A percentile compares a stretch with the other conserved stretches of the same genome.
Evolutionary conservation across 1,139 yeast species (phyloP).

Genomic region (Geotrichum candidum): DNA sequence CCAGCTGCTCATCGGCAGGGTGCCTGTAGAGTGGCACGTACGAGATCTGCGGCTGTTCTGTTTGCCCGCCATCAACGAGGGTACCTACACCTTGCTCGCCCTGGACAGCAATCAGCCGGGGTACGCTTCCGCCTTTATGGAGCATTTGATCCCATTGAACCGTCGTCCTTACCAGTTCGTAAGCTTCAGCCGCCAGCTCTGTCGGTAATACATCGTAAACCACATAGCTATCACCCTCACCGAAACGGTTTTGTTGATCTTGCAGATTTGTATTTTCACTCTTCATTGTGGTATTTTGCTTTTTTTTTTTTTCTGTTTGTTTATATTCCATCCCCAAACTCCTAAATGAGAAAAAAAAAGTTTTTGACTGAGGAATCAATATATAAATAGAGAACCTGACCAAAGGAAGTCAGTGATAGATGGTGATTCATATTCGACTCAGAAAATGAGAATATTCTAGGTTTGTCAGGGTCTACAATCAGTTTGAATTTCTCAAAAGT

Average conservation of each 20-base stretch:
- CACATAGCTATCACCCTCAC: slow-evolving; percentile 15
- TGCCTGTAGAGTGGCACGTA: slow-evolving; percentile 17
- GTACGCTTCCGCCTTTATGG: slow-evolving; percentile 22
- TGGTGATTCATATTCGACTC: too few relatives aligned
- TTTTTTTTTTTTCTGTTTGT: too few relatives aligned
- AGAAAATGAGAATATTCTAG: too few relatives aligned
- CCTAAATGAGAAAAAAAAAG: too few relatives aligned
- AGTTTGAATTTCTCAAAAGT: too few relatives aligned
- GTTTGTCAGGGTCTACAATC: too few relatives aligned
- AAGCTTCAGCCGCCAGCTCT: slow-evolving; percentile 11
- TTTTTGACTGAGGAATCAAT: too few relatives aligned
- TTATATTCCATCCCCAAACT: too few relatives aligned
- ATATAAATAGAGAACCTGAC: too few relatives aligned
- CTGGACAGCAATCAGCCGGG: slow-evolving; percentile 23
- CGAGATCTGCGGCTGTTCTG: neutral
- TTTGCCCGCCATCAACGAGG: neutral
- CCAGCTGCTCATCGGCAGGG: slow-evolving; percentile 20
- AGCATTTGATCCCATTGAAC: slow-evolving; percentile 18
- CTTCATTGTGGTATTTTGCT: neutral
- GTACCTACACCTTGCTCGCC: slow-evolving; percentile 2
- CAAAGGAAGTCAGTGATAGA: too few relatives aligned
- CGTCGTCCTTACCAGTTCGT: neutral
- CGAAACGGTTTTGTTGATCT: neutral
- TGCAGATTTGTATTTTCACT: neutral
- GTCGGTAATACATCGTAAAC: slow-evolving; percentile 1